phyloP scores from a whole-genome alignment of 176 grass and related monocot genomes.

The Ananas comosus region DNA sequence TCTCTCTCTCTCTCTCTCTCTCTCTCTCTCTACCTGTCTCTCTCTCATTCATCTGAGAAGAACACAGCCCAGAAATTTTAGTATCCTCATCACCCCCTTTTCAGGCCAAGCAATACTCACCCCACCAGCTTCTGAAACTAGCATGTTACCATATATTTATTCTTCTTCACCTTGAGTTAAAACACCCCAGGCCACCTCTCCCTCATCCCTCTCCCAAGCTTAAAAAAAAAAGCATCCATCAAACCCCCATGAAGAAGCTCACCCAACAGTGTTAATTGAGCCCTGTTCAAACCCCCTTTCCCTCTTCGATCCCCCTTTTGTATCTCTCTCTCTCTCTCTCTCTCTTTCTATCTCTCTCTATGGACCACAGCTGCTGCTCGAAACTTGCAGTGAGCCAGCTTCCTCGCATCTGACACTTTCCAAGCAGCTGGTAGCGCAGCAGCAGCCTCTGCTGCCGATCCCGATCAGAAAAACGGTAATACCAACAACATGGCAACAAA shows the following conservation, averaged over 20 bases:
- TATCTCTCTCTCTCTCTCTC: neutral
- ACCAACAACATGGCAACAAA: slow-evolving; percentile 1
- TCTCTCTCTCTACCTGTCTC: slow-evolving; percentile 7
- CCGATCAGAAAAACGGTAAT: slow-evolving; percentile 19
- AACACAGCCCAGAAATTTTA: neutral
- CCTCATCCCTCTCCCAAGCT: slow-evolving; percentile 15
- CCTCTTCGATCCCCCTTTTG: neutral
- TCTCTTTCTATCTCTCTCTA: neutral
- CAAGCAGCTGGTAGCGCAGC: neutral
- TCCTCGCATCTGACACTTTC: neutral
- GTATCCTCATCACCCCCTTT: slow-evolving; percentile 54
- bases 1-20: slow-evolving; percentile 3
- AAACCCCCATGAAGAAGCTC: neutral
- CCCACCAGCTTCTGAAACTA: slow-evolving; percentile 17
- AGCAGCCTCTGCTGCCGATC: neutral
- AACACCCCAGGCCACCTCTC: slow-evolving; percentile 30
- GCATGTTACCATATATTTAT: slow-evolving; percentile 35
- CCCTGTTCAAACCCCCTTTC: neutral
- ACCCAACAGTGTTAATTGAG: neutral
- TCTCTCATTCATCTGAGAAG: slow-evolving; percentile 38
- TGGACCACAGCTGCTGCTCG: neutral
- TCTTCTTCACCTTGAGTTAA: slow-evolving; percentile 20
- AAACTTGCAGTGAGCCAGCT: neutral
- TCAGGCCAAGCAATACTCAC: slow-evolving; percentile 63
- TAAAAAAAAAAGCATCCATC: neutral